phyloP scores from a whole-genome alignment of 768 basidiomycete genomes.

The Chalciporus sphaerocephalus region DNA sequence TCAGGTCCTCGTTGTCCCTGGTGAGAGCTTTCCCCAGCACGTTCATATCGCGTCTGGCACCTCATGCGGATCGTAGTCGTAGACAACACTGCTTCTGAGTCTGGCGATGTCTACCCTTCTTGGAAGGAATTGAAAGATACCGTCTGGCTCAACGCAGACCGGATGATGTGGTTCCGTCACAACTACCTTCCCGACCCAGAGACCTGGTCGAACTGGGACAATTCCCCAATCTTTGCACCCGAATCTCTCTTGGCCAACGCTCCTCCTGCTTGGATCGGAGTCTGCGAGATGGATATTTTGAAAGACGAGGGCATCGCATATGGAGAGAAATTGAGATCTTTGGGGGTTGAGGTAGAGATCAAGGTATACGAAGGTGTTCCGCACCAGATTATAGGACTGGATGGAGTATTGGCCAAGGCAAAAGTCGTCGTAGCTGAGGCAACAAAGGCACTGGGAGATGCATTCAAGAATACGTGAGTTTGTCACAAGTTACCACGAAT shows the following conservation, averaged over 20 bases:
- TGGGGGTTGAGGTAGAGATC: conserved; percentile 51
- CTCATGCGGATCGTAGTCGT: conserved; percentile 35
- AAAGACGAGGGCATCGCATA: conserved; percentile 63
- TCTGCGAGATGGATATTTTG: conserved; percentile 64
- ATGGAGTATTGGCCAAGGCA: conserved; percentile 35
- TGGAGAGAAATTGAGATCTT: conserved; percentile 49
- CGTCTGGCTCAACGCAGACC: conserved; percentile 53
- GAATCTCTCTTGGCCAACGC: conserved; percentile 45
- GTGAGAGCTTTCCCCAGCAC: conserved; percentile 10
- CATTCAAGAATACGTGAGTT: conserved; percentile 8
- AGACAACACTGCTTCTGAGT: conserved; percentile 59
- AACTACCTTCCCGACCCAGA: conserved; percentile 61
- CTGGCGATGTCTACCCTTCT: conserved; percentile 36
- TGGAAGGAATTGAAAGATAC: conserved; percentile 58
- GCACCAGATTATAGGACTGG: conserved; percentile 70
- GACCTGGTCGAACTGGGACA: conserved; percentile 62
- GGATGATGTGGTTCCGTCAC: conserved; percentile 68
- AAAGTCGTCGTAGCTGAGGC: conserved; percentile 20
- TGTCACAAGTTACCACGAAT: not conserved
- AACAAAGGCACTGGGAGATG: conserved; percentile 17
- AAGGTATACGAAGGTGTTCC: conserved; percentile 54
- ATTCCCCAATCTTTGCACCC: conserved; percentile 66
- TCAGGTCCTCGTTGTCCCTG: conserved; percentile 65
- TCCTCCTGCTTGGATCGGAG: conserved; percentile 58
- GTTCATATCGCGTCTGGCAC: not conserved